These are phyloP conservation scores for Kodamaea restingae DNA, from an alignment of 805 yeast genomes.

Conservation along the genomic window DNA sequence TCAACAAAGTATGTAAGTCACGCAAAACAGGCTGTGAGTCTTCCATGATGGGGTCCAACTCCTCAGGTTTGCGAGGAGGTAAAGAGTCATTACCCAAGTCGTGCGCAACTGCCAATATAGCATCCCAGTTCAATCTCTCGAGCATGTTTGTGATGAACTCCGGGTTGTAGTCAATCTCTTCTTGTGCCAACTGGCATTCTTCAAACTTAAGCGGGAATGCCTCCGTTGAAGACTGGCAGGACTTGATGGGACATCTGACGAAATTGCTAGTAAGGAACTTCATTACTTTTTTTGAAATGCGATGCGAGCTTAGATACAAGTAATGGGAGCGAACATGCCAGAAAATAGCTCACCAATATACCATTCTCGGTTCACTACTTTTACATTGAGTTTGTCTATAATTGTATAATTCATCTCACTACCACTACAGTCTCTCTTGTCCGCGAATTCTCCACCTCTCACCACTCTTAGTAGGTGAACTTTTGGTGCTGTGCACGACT, in stretches of 20 bases:
- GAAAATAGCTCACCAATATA: too few species aligned
- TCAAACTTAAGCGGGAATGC: slow-evolving; percentile 77
- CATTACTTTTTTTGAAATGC: slow-evolving; percentile 44
- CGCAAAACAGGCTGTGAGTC: slow-evolving; percentile 52
- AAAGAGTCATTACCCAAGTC: slow-evolving; percentile 46
- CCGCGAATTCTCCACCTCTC: not conserved
- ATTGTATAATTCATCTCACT: too few species aligned
- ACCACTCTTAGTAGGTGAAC: not conserved
- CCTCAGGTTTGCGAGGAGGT: slow-evolving; percentile 52
- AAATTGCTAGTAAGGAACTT: slow-evolving; percentile 94
- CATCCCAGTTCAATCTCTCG: slow-evolving; percentile 85
- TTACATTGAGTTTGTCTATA: too few species aligned
- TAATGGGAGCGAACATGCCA: too few species aligned
- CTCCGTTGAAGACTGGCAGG: slow-evolving; percentile 68
- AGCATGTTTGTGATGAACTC: slow-evolving; percentile 74
- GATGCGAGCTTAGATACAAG: not conserved
- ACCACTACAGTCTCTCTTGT: not conserved
- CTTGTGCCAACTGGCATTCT: slow-evolving; percentile 67
- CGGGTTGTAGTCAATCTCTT: slow-evolving; percentile 77
- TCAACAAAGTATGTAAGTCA: slow-evolving; percentile 71
- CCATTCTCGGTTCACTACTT: too few species aligned
- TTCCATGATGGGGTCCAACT: slow-evolving; percentile 49
- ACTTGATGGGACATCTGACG: slow-evolving; percentile 85
- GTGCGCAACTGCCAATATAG: slow-evolving; percentile 68
- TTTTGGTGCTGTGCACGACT: not conserved